Evolutionary conservation across 495 filamentous ascomycete species (phyloP), one percentile per base, ranked within the genome.

Genomic region (Daldinia childiae): DNA sequence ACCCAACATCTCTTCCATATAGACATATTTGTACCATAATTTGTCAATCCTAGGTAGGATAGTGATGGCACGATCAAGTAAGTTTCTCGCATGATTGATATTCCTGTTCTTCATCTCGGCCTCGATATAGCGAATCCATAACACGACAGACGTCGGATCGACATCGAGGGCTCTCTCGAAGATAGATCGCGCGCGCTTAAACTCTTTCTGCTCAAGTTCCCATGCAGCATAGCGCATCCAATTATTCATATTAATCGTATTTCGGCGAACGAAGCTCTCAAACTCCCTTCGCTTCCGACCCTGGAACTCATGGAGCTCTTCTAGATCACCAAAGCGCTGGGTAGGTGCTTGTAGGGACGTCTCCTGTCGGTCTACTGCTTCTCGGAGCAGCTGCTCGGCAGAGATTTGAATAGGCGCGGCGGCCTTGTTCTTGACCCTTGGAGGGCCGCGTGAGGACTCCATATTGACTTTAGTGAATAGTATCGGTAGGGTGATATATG

Each of bases 171-270:
- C 95, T 68, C 95, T 88, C 82, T 99, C 95, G 77, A 99, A 98
- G 76, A 99, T 91, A 48, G 91, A 95, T n/a, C 95, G 89, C 19
- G 96, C 95, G 38, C 95, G 89, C n/a, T 91, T 91, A 80, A 92
- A 98, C 82, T 99, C 95, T 79, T 98, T 99, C 80, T 99, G 95
- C 79, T 99, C 95, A 34, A 99, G 85, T 79, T 99, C 95, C 93
- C 93, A 99, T 66, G 91, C 89, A 39, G 95, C 95, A 85, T 99
- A 99, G 71, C 93, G 91, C 89, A 97, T 93, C 95, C 95, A 99
- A 79, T 99, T 98, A 80, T 95, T 95, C 87, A 98, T 94, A 71
- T 97, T 97, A 75, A 98, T 86, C 73, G 94, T 82, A 76, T 98
- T 98, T 58, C 96, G 92, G 64, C 93, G 90, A 56, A 98, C 93